These are phyloP conservation scores for Phytophthora meadii DNA, from an alignment of 352 stramenopile genomes.

Conservation along the genomic window DNA sequence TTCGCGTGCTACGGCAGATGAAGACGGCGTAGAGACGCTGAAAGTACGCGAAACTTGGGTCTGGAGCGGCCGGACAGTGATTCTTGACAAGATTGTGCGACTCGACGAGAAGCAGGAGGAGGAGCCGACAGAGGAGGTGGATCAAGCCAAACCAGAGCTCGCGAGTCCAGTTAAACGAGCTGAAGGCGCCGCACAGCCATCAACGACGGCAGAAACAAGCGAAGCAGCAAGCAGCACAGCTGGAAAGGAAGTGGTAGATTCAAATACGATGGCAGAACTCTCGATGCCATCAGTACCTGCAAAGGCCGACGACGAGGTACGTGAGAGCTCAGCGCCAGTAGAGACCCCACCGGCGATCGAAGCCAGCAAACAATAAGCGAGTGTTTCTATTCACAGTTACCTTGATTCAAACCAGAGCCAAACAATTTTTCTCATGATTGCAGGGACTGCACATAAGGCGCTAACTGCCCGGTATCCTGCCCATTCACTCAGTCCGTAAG, in stretches of 20 bases:
- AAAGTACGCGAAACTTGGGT: slow-evolving; percentile 73
- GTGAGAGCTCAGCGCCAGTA: slow-evolving; percentile 16
- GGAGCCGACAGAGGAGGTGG: slow-evolving; percentile 2
- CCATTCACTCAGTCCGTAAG: slow-evolving; percentile 2
- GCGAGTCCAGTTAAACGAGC: background rate
- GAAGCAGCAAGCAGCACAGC: slow-evolving; percentile 1
- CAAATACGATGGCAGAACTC: background rate
- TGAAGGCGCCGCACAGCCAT: slow-evolving; percentile 15
- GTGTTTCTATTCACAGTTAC: background rate
- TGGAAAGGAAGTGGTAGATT: background rate
- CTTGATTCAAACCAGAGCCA: slow-evolving; percentile 21
- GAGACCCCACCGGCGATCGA: too few species aligned
- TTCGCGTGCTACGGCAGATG: slow-evolving; percentile 41
- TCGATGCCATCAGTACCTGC: background rate
- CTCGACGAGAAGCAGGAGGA: slow-evolving; percentile 16
- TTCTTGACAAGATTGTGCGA: slow-evolving; percentile 75
- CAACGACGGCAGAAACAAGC: slow-evolving; percentile 17
- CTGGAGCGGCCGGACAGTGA: slow-evolving; percentile 65
- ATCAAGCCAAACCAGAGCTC: background rate
- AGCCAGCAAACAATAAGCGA: too few species aligned
- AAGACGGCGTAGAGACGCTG: slow-evolving; percentile 39
- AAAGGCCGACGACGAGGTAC: slow-evolving; percentile 30
- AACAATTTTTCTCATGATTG: slow-evolving; percentile 2
- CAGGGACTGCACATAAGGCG: background rate
- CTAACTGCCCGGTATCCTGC: background rate